These are phyloP conservation scores for Corchorus olitorius DNA, from an alignment of 345 rosid species.

Conservation along the genomic window DNA sequence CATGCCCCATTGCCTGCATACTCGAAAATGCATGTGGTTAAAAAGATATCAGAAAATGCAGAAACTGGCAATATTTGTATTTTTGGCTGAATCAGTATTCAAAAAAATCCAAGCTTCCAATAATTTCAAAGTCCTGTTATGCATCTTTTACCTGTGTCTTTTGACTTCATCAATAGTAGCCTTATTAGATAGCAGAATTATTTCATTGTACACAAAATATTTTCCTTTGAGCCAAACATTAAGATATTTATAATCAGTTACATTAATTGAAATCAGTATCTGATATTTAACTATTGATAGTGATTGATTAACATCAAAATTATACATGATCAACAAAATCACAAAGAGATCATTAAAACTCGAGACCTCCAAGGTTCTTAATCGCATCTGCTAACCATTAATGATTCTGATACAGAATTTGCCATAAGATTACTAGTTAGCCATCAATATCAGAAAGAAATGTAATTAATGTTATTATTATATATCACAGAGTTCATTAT, in stretches of 20 bases:
- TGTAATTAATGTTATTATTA: no score
- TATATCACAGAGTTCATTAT: no score
- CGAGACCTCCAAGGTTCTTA: no score
- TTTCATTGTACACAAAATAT: not conserved
- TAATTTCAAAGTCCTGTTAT: conserved; percentile 1
- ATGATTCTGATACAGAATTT: no score
- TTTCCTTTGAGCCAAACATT: not conserved
- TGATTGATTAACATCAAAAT: not conserved
- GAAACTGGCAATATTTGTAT: not conserved
- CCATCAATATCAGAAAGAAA: no score
- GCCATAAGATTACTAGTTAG: no score
- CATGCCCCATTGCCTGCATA: conserved; percentile 18
- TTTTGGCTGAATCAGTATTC: not conserved
- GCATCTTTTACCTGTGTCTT: not conserved
- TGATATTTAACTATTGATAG: not conserved
- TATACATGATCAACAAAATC: no score
- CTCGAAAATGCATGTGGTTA: not conserved
- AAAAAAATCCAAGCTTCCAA: not conserved
- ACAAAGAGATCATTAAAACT: no score
- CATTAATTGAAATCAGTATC: not conserved
- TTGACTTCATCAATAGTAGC: not conserved
- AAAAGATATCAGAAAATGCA: conserved; percentile 8
- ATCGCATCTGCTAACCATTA: no score
- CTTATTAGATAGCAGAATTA: not conserved
- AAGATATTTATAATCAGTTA: not conserved